Evolutionary conservation across 2,329 filamentous ascomycete genomes (phyloP).

Genomic region (Colletotrichum spaethianum): DNA sequence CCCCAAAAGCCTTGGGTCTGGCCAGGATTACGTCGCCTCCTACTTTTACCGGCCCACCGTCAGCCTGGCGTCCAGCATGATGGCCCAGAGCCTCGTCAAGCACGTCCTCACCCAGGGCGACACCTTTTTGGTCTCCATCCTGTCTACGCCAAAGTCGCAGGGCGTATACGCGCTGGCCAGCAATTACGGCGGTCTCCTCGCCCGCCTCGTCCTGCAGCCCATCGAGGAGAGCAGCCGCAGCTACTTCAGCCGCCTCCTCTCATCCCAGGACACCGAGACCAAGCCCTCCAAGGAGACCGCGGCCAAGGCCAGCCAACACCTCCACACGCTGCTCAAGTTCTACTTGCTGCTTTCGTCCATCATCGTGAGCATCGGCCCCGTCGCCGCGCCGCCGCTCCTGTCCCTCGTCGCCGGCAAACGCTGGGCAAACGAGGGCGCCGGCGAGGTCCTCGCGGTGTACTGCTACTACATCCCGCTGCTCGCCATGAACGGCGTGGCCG

Average conservation of each 20-base stretch:
- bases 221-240: conserved; percentile 94
- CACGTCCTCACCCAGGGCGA: conserved; percentile 96
- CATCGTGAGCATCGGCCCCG: conserved; percentile 79
- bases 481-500: conserved; percentile 90
- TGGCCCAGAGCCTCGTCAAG: conserved; percentile 90
- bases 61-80: conserved; percentile 83
- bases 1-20: conserved; percentile 54
- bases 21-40: conserved; percentile 63
- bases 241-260: conserved; percentile 87
- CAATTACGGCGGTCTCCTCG: conserved; percentile 93
- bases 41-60: conserved; percentile 81
- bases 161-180: conserved; percentile 93
- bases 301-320: conserved; percentile 62
- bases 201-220: conserved; percentile 92
- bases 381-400: conserved; percentile 80
- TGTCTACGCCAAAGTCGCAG: conserved; percentile 85
- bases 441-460: conserved; percentile 81
- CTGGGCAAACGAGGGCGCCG: conserved; percentile 83
- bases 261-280: conserved; percentile 47
- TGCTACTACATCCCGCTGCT: conserved; percentile 95
- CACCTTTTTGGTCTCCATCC: conserved; percentile 84
- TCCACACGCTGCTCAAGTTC: conserved; percentile 76
- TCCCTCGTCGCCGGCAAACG: conserved; percentile 80
- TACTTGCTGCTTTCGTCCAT: conserved; percentile 83
- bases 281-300: conserved; percentile 49